Conservation (phyloP, 1,139 yeast genomes). For the Candida sanyaensis region DNA sequence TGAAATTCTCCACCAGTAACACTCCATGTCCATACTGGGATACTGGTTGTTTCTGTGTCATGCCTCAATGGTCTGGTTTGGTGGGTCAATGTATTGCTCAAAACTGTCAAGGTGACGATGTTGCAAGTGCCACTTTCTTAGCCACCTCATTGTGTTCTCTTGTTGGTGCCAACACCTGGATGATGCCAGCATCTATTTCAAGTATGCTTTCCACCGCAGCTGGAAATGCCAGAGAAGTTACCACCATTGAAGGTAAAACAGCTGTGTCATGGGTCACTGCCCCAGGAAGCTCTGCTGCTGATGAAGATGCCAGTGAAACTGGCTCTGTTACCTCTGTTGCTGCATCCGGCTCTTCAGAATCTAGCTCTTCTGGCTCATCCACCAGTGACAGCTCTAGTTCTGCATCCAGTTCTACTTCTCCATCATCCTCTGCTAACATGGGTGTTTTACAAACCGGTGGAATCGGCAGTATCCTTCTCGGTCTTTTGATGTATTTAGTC, state of each 20-base stretch:
- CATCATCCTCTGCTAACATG: constrained; percentile 9
- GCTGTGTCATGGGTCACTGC: constrained; percentile 15
- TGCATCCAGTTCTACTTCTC: constrained; percentile 10
- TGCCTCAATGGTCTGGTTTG: constrained; percentile 28
- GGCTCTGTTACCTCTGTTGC: background rate
- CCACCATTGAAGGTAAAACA: constrained; percentile 15
- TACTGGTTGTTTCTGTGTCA: constrained; percentile 39
- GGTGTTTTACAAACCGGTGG: constrained; percentile 14
- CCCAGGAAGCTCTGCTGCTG: constrained; percentile 17
- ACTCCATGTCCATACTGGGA: constrained; percentile 41
- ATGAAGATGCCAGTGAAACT: constrained; percentile 11
- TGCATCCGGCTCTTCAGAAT: constrained; percentile 1
- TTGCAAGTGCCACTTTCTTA: constrained; percentile 36
- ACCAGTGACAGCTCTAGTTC: constrained; percentile 8
- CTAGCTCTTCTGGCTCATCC: constrained; percentile 10
- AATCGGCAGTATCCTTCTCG: constrained; percentile 12
- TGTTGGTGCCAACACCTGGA: constrained; percentile 48
- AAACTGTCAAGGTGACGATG: constrained; percentile 35
- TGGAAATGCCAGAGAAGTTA: constrained; percentile 13
- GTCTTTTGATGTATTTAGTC: constrained; percentile 10
- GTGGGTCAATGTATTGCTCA: constrained; percentile 33
- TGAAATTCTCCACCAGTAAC: constrained; percentile 24
- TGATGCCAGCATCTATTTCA: constrained; percentile 36
- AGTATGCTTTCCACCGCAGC: constrained; percentile 34
- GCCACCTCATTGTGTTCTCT: constrained; percentile 41